Evolutionary conservation across 441 rosid species (phyloP).

Genomic region (Corymbia calophylla): DNA sequence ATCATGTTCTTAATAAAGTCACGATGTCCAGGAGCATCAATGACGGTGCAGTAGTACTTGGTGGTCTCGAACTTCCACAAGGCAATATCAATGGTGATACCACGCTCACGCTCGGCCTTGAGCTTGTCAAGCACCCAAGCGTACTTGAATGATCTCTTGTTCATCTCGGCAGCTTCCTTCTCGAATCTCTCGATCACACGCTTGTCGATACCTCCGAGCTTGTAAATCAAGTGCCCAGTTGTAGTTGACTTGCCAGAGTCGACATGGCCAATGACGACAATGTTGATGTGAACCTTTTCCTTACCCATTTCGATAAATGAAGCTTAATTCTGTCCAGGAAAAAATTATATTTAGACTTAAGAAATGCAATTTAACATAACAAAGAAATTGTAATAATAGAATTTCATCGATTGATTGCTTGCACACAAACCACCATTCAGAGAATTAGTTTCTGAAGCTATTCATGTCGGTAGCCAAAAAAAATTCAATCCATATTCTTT

Average conservation of each 20-base stretch:
- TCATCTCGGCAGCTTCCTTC: slow-evolving; percentile 82
- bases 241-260: slow-evolving; percentile 80
- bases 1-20: slow-evolving; percentile 73
- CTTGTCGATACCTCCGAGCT: slow-evolving; percentile 24
- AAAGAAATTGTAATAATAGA: not conserved
- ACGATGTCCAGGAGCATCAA: slow-evolving; percentile 59
- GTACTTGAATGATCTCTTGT: slow-evolving; percentile 74
- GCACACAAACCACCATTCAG: not conserved
- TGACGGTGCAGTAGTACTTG: slow-evolving; percentile 59
- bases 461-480: not conserved
- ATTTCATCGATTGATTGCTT: not conserved
- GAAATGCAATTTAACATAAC: not conserved
- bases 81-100: slow-evolving; percentile 75
- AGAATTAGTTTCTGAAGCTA: not conserved
- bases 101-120: slow-evolving; percentile 88
- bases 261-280: slow-evolving; percentile 78
- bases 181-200: slow-evolving; percentile 26
- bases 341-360: not conserved
- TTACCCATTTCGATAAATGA: slow-evolving; percentile 34
- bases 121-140: slow-evolving; percentile 89
- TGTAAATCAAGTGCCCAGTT: slow-evolving; percentile 76
- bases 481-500: not conserved
- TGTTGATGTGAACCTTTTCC: slow-evolving; percentile 68
- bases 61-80: slow-evolving; percentile 74
- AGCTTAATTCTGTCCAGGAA: not conserved